These are phyloP conservation scores for Pisolithus albus DNA, from an alignment of 768 basidiomycete genomes.

Conservation along the genomic window DNA sequence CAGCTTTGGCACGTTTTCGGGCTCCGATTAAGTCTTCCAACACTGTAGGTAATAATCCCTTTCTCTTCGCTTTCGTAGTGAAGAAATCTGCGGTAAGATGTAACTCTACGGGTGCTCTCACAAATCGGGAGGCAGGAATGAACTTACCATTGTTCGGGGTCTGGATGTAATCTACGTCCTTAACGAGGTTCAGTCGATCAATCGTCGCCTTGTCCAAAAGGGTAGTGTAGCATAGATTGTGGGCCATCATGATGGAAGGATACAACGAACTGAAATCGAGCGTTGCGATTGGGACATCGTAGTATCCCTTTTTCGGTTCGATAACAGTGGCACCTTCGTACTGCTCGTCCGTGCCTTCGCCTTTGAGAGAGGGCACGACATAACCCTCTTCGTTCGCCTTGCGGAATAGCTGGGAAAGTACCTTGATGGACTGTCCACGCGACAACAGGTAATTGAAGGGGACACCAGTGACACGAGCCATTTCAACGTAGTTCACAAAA, in stretches of 20 bases:
- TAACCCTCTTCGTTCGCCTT: conserved; percentile 91
- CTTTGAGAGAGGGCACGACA: conserved; percentile 76
- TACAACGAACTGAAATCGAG: conserved; percentile 98
- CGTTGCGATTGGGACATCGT: conserved; percentile 94
- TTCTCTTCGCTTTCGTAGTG: conserved; percentile 61
- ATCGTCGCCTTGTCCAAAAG: conserved; percentile 77
- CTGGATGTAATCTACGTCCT: conserved; percentile 85
- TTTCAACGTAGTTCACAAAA: conserved; percentile 96
- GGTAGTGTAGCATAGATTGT: conserved; percentile 97
- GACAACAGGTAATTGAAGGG: conserved; percentile 95
- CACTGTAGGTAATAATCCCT: conserved; percentile 87
- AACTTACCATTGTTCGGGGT: conserved; percentile 89
- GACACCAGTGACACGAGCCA: conserved; percentile 99
- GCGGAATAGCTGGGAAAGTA: conserved; percentile 90
- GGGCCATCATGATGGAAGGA: conserved; percentile 99
- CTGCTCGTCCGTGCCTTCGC: conserved; percentile 90
- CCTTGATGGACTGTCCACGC: conserved; percentile 97
- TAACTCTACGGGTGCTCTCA: background rate
- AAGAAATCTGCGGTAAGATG: conserved; percentile 63
- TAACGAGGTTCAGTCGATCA: conserved; percentile 67
- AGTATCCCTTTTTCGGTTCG: conserved; percentile 93
- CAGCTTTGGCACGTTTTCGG: conserved; percentile 90
- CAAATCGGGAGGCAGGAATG: background rate
- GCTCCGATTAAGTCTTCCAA: conserved; percentile 91
- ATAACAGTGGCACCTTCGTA: conserved; percentile 99